Evolutionary conservation across 164 flowering plant species (phyloP), one percentile per base, ranked within the genome.

Genomic region (Vitis rotundifolia): DNA sequence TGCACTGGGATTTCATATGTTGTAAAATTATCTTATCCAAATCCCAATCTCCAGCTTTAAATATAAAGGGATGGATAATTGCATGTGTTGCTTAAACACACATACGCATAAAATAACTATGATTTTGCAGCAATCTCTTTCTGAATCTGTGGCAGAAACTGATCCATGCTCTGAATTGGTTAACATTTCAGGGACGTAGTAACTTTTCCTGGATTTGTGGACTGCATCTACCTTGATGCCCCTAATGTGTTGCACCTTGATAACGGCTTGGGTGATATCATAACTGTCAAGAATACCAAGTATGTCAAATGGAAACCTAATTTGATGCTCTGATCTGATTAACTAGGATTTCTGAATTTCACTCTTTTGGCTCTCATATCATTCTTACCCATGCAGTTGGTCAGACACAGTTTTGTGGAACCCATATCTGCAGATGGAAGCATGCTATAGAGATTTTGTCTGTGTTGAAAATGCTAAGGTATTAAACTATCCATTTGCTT

Each of bases 401-500:
- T 76, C 94, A 49, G 99, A 94, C 83, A 83, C 92, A 63, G 99
- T 94, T 58, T 64, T 94, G 65, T 94, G 99, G 97, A 94, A 92
- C 73, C 99, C 97, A 22, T 78, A 94, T 81, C 55, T 85, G 72
- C 81, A 77, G 67, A 92, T 94, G 99, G 97, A 92, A 80, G 86
- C 91, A 67, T 88, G 89, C 79, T 94, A 89, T 76, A 85, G 61
- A 76, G 95, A 94, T 78, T 94, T 94, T 80, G 97, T 94, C 47
- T 94, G 99, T 58, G 97, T 94, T 51, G 99, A 94, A 76, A 92
- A 94, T 83, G 97, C 97, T 6, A 80, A 92, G 99, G 99, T 92
- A 79, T 31, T 59, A 8, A 37, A 5, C 12, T 57, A 48, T 50
- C 50, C 11, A 4, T 52, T 29, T 51, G 11, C 60, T 62, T 67